Conservation (phyloP, 2,329 filamentous ascomycete species). For the Metarhizium brunneum region DNA sequence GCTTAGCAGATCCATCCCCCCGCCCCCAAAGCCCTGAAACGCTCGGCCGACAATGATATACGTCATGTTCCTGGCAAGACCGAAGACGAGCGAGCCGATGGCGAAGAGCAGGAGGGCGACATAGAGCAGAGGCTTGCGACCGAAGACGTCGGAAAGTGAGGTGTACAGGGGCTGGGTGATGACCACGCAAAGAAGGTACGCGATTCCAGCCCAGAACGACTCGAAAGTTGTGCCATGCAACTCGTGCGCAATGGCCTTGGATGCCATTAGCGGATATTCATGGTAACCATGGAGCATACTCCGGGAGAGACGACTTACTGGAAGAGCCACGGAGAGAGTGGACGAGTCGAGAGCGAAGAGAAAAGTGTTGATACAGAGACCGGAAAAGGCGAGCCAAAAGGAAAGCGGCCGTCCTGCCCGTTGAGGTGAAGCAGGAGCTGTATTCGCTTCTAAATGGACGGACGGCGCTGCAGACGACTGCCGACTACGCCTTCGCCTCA, state of each 20-base stretch:
- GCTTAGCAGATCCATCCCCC: conserved; percentile 21
- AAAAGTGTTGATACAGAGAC: no score
- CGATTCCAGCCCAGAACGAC: conserved; percentile 63
- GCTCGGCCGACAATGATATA: conserved; percentile 21
- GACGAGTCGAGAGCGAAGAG: no score
- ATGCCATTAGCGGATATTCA: no score
- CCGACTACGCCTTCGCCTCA: no score
- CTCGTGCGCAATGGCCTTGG: conserved; percentile 33
- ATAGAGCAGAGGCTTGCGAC: conserved; percentile 21
- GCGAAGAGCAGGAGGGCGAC: conserved; percentile 21
- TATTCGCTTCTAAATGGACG: no score
- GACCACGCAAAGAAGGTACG: conserved; percentile 57
- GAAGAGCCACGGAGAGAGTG: no score
- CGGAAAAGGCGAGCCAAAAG: no score
- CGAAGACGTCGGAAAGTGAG: conserved; percentile 23
- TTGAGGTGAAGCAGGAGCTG: no score
- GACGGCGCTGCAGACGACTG: no score
- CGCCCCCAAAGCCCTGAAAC: conserved; percentile 23
- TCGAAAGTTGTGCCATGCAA: conserved; percentile 46
- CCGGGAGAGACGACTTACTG: no score
- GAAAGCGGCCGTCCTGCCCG: no score
- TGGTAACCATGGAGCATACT: no score
- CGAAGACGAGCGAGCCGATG: conserved; percentile 31
- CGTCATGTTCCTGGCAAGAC: conserved; percentile 18
- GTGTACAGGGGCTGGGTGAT: conserved; percentile 42